A percentile compares a stretch with the other conserved stretches of the same genome.
Evolutionary conservation across 495 filamentous ascomycete species (phyloP).

Genomic region (Penicillium waksmanii): DNA sequence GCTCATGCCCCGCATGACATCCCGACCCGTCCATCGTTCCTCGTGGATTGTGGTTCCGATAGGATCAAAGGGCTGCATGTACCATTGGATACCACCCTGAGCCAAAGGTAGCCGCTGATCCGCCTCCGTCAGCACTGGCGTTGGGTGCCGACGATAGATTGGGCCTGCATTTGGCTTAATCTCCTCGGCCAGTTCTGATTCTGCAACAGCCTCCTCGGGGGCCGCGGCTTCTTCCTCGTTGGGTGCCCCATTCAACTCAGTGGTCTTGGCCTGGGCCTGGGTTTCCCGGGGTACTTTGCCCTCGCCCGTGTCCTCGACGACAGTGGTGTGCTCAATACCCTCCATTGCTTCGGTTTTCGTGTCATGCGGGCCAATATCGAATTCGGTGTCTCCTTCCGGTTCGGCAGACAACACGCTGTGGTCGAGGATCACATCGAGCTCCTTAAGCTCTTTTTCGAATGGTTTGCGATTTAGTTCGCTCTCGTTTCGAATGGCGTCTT

Average conservation of each 20-base stretch:
- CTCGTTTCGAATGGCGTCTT: constrained; percentile 77
- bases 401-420: constrained; percentile 50
- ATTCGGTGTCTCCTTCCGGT: constrained; percentile 27
- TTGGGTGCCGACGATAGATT: constrained; percentile 28
- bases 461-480: constrained; percentile 72
- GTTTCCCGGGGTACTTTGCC: neutral
- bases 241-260: neutral
- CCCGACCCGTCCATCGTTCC: constrained; percentile 76
- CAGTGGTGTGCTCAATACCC: constrained; percentile 21
- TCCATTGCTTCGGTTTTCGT: constrained; percentile 21
- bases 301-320: neutral
- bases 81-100: constrained; percentile 84
- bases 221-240: neutral
- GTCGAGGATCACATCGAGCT: constrained; percentile 75
- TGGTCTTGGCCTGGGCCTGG: too few relatives aligned
- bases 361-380: constrained; percentile 21
- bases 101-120: constrained; percentile 61
- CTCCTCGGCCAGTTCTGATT: constrained; percentile 1
- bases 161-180: constrained; percentile 14
- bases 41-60: constrained; percentile 75
- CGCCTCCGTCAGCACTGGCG: constrained; percentile 37
- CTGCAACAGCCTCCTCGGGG: constrained; percentile 18
- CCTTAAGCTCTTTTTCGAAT: constrained; percentile 68
- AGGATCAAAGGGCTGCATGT: constrained; percentile 79
- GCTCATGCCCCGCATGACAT: constrained; percentile 75